Evolutionary conservation across 129 eudicot species (phyloP).

Genomic region (Pseudognaphalium luteoalbum): DNA sequence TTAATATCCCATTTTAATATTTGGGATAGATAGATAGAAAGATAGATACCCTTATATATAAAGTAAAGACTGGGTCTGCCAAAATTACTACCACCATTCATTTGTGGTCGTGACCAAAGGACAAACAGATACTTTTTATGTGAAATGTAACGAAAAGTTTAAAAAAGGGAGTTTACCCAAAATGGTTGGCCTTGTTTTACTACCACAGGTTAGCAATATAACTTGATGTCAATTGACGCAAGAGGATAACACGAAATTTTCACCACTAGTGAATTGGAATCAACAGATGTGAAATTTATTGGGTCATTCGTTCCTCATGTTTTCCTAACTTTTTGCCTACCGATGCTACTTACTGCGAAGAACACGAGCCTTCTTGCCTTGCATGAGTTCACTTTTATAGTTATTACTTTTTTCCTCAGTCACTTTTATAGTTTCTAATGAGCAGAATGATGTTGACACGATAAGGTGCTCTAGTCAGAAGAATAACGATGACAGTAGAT

Average conservation of each 20-base stretch:
- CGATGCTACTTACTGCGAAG: not conserved
- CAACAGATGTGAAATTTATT: not conserved
- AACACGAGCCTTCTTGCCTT: no score
- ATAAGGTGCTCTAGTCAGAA: not conserved
- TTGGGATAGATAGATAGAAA: no score
- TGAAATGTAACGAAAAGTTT: not conserved
- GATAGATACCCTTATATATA: not conserved
- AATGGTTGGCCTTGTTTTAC: not conserved
- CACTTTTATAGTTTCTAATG: not conserved
- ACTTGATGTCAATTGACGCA: not conserved
- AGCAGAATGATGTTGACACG: not conserved
- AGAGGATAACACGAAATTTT: not conserved
- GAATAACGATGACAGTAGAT: not conserved
- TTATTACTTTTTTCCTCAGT: no score
- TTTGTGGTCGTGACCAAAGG: not conserved
- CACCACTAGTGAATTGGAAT: not conserved
- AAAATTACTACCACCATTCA: not conserved
- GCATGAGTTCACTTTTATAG: not conserved
- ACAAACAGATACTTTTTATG: not conserved
- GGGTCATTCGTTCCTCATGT: not conserved
- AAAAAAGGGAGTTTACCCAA: no score
- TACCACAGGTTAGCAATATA: not conserved
- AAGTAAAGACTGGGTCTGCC: not conserved
- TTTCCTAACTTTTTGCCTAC: not conserved
- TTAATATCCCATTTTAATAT: no score